Evolutionary conservation across 306 rosid genomes (phyloP).

Genomic region (Cucurbita ficifolia): DNA sequence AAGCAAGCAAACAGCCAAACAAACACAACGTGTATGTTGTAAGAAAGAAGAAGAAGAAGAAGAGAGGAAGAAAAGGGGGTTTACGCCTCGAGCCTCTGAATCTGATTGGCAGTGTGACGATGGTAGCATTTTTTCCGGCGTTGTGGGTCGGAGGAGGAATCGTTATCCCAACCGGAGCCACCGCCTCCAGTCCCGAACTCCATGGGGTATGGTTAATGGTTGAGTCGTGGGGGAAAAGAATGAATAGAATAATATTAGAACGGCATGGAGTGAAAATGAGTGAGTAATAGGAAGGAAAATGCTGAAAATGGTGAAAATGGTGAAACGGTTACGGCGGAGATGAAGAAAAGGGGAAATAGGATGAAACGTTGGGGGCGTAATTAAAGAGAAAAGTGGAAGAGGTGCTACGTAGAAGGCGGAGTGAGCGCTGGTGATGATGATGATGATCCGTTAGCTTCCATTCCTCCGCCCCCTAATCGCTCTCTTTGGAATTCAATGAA

Average conservation of each 20-base stretch:
- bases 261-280: neutral
- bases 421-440: neutral
- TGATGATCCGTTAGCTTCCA: slow-evolving; percentile 1
- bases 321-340: neutral
- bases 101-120: slow-evolving; percentile 91
- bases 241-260: neutral
- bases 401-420: neutral
- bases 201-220: slow-evolving; percentile 18
- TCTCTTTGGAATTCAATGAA: slow-evolving; percentile 1
- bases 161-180: slow-evolving; percentile 55
- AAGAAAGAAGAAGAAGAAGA: neutral
- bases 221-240: neutral
- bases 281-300: neutral
- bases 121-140: slow-evolving; percentile 76
- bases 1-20: neutral
- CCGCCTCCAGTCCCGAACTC: slow-evolving; percentile 33
- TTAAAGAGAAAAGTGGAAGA: neutral
- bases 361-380: slow-evolving; percentile 10
- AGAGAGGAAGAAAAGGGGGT: neutral
- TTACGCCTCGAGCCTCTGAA: slow-evolving; percentile 90
- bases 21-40: no score
- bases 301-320: no score
- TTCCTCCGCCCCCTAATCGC: slow-evolving; percentile 6
- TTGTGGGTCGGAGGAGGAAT: slow-evolving; percentile 38
- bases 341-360: neutral